These are phyloP conservation scores for Vitis hybrid DNA, from an alignment of 177 flowering plant species.

Conservation along the genomic window DNA sequence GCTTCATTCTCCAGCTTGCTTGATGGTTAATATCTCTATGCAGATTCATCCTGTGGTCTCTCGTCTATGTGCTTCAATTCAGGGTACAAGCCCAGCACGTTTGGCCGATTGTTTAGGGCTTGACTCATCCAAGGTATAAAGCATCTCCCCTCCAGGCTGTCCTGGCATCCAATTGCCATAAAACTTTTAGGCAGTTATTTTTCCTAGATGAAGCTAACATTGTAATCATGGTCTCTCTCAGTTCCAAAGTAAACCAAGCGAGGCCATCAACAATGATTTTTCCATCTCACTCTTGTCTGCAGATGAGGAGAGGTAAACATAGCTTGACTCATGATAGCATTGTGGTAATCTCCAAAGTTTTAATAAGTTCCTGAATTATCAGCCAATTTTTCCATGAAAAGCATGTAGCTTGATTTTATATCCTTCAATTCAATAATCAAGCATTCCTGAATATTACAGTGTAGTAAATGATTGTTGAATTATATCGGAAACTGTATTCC, in stretches of 20 bases:
- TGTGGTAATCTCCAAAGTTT: neutral
- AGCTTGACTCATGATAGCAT: neutral
- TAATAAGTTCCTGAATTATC: neutral
- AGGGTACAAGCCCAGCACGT: conserved; percentile 95
- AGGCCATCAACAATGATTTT: conserved; percentile 45
- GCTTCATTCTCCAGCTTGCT: neutral
- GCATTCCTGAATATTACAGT: no score
- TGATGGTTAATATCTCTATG: conserved; percentile 12
- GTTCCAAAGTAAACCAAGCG: conserved; percentile 71
- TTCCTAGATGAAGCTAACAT: conserved; percentile 3
- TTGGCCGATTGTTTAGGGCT: conserved; percentile 97
- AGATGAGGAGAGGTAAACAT: conserved; percentile 80
- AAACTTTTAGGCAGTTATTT: no score
- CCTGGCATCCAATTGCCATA: neutral
- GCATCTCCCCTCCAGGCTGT: neutral
- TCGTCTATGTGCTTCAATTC: conserved; percentile 90
- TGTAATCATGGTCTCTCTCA: conserved; percentile 22
- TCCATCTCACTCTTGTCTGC: conserved; percentile 50
- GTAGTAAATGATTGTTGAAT: no score
- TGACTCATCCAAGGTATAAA: conserved; percentile 85
- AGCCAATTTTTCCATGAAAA: no score
- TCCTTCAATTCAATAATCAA: no score
- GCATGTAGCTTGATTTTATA: no score
- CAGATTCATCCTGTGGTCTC: conserved; percentile 99
- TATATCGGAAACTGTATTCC: no score